Evolutionary conservation across 1,284 basidiomycete species (phyloP).

Genomic region (Paramarasmius palmivorus): DNA sequence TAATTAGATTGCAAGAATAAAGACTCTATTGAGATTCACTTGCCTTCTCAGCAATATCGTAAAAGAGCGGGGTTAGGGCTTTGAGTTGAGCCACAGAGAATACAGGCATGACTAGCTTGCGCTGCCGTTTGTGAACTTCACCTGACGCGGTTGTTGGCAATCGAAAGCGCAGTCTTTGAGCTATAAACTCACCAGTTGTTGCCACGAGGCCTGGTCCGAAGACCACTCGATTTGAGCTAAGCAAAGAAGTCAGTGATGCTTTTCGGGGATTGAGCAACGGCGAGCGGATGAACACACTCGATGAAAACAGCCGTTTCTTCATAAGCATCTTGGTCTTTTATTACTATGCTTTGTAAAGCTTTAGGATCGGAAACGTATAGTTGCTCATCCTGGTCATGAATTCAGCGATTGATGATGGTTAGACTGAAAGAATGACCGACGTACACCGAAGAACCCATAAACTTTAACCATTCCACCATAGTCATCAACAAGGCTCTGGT

Average conservation of each 20-base stretch:
- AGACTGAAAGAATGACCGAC: conserved; percentile 13
- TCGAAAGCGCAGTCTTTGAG: neutral
- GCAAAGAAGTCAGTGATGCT: neutral
- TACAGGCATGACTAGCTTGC: conserved; percentile 50
- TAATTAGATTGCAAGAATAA: conserved; percentile 12
- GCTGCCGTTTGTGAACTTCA: conserved; percentile 49
- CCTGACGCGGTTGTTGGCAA: conserved; percentile 27
- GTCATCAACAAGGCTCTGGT: conserved; percentile 39
- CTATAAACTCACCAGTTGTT: conserved; percentile 27
- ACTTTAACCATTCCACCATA: conserved; percentile 52
- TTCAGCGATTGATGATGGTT: neutral
- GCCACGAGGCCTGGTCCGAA: conserved; percentile 33
- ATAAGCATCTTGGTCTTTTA: conserved; percentile 50
- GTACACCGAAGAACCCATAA: conserved; percentile 53
- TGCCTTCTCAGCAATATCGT: conserved; percentile 42
- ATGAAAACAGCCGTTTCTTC: conserved; percentile 52
- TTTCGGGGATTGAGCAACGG: conserved; percentile 4
- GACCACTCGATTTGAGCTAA: conserved; percentile 33
- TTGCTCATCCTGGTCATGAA: conserved; percentile 42
- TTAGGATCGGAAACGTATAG: conserved; percentile 51
- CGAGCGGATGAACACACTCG: no score
- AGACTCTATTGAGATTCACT: conserved; percentile 21
- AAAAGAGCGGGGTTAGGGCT: conserved; percentile 43
- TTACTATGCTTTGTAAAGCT: conserved; percentile 44
- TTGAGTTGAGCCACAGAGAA: conserved; percentile 49